phyloP scores from a whole-genome alignment of 257 asterid genomes.

The Solanum lycopersicoides region DNA sequence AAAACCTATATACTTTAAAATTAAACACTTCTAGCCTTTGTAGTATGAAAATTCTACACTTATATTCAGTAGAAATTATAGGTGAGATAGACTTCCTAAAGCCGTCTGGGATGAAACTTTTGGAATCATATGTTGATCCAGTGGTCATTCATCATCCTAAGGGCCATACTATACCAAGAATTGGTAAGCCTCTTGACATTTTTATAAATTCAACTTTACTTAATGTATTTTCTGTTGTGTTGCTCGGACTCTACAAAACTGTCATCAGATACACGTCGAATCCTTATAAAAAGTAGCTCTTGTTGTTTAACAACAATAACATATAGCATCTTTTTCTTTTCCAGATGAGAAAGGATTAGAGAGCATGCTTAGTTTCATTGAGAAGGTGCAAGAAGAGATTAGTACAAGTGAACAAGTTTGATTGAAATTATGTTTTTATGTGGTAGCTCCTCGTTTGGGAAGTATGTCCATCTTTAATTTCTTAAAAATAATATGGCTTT shows the following conservation, averaged over 20 bases:
- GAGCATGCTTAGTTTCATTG: not conserved
- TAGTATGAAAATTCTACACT: not conserved
- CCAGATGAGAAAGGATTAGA: slow-evolving; percentile 7
- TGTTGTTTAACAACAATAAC: not conserved
- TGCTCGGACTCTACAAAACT: not conserved
- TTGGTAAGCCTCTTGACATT: not conserved
- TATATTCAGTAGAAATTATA: not conserved
- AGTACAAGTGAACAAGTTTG: not conserved
- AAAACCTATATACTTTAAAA: not conserved
- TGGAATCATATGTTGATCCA: slow-evolving; percentile 8
- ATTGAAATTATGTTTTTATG: not conserved
- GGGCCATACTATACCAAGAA: slow-evolving; percentile 9
- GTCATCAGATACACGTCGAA: not conserved
- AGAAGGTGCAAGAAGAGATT: not conserved
- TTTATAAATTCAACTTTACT: not conserved
- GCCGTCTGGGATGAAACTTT: not conserved
- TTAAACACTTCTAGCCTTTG: not conserved
- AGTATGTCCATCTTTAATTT: not conserved
- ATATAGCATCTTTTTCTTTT: not conserved
- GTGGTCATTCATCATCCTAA: slow-evolving; percentile 14
- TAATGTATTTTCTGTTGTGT: too few relatives aligned
- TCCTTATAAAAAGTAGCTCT: too few relatives aligned
- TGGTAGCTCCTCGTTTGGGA: not conserved
- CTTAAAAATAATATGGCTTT: not conserved
- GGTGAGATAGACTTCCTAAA: slow-evolving; percentile 8